A percentile compares a stretch with the other conserved stretches of the same genome.
phyloP scores from a whole-genome alignment of 805 yeast genomes.

The Schwanniomyces vanrijiae region DNA sequence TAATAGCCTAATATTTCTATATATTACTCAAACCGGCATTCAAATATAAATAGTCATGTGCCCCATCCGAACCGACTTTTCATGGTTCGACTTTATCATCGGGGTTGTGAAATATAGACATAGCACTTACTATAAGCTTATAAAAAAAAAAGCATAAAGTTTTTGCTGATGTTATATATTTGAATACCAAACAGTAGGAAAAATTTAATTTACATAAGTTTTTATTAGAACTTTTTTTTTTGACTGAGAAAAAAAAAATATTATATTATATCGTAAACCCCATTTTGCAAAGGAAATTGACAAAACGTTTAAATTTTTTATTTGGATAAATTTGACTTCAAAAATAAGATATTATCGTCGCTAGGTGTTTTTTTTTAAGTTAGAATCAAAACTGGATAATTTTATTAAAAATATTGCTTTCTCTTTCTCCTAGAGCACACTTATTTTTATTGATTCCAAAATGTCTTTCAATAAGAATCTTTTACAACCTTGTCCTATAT shows the following conservation, averaged over 20 bases:
- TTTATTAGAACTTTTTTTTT: too few species aligned
- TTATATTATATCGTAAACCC: neutral
- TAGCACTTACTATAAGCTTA: neutral
- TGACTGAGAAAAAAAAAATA: too few species aligned
- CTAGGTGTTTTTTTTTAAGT: neutral
- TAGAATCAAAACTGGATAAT: neutral
- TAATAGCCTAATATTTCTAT: neutral
- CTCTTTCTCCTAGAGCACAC: neutral
- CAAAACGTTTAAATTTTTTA: neutral
- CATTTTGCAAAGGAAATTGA: neutral
- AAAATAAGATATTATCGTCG: neutral
- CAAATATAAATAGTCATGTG: neutral
- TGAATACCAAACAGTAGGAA: neutral
- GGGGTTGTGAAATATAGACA: neutral
- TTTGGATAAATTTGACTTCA: neutral
- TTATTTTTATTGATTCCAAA: neutral
- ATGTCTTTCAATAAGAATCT: constrained; percentile 11
- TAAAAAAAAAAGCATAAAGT: neutral
- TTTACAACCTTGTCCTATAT: constrained; percentile 44
- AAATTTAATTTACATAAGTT: too few species aligned
- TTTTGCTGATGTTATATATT: neutral
- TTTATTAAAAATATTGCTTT: neutral
- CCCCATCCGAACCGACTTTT: neutral
- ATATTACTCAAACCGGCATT: neutral
- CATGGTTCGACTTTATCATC: neutral